Conservation (phyloP, 2,329 filamentous ascomycete genomes). For the Fusarium palustre region DNA sequence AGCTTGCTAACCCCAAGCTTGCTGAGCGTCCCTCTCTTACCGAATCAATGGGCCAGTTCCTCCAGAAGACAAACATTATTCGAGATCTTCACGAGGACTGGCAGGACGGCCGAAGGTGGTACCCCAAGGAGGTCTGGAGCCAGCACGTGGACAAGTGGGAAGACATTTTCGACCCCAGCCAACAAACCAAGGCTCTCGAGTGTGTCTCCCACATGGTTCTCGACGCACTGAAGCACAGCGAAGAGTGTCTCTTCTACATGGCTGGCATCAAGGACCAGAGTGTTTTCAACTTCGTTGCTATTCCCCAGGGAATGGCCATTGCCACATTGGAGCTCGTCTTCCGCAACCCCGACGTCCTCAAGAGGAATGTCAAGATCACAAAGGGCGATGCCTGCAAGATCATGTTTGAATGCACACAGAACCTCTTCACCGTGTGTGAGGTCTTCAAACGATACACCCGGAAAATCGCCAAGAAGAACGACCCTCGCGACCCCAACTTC, state of each 20-base stretch:
- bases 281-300: constrained; percentile 98
- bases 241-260: constrained; percentile 98
- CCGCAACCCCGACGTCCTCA: constrained; percentile 87
- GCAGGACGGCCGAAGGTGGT: constrained; percentile 89
- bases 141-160: constrained; percentile 92
- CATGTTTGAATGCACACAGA: constrained; percentile 94
- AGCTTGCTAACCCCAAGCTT: constrained; percentile 87
- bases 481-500: constrained; percentile 91
- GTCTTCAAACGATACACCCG: constrained; percentile 83
- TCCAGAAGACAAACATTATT: constrained; percentile 99
- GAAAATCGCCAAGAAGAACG: constrained; percentile 92
- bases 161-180: constrained; percentile 86
- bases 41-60: constrained; percentile 96
- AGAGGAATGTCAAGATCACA: constrained; percentile 93
- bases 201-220: constrained; percentile 96
- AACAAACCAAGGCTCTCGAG: constrained; percentile 81
- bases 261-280: constrained; percentile 94
- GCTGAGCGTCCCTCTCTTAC: constrained; percentile 82
- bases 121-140: constrained; percentile 96
- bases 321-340: constrained; percentile 93
- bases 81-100: constrained; percentile 93
- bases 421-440: constrained; percentile 82
- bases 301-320: constrained; percentile 97
- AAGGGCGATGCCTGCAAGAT: constrained; percentile 92
- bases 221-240: constrained; percentile 84